Conservation (phyloP, 495 filamentous ascomycete genomes). For the Astrothelium macrocarpum region DNA sequence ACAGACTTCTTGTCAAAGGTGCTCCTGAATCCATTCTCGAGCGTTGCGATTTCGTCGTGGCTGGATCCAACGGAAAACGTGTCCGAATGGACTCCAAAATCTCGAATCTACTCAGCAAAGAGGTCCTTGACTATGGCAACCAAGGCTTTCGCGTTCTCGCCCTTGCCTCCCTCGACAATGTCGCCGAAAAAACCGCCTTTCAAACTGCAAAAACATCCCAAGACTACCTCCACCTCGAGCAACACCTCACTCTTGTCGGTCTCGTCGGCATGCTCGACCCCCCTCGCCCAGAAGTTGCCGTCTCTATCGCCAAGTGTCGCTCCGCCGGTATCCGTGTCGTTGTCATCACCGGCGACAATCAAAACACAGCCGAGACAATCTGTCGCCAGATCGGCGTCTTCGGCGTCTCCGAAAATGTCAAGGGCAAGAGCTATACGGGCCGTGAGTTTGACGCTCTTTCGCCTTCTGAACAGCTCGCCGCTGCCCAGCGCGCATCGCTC, state of each 20-base stretch:
- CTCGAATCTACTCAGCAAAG: slow-evolving; percentile 54
- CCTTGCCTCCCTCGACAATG: slow-evolving; percentile 67
- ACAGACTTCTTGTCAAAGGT: slow-evolving; percentile 90
- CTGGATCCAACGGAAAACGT: slow-evolving; percentile 65
- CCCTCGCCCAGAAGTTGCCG: slow-evolving; percentile 84
- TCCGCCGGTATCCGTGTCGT: slow-evolving; percentile 93
- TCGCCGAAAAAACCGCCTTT: slow-evolving; percentile 55
- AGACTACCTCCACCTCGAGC: slow-evolving; percentile 80
- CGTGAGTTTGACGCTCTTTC: slow-evolving; percentile 85
- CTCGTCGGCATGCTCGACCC: slow-evolving; percentile 97
- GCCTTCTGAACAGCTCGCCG: slow-evolving; percentile 67
- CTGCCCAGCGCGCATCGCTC: slow-evolving; percentile 74
- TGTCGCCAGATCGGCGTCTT: slow-evolving; percentile 97
- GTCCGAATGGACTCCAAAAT: slow-evolving; percentile 61
- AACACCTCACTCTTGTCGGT: slow-evolving; percentile 86
- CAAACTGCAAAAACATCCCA: slow-evolving; percentile 66
- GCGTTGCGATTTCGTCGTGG: slow-evolving; percentile 69
- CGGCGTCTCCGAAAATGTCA: slow-evolving; percentile 66
- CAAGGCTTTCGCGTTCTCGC: slow-evolving; percentile 91
- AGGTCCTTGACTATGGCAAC: slow-evolving; percentile 84
- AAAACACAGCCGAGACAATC: slow-evolving; percentile 93
- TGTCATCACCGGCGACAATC: slow-evolving; percentile 97
- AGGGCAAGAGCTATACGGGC: slow-evolving; percentile 89
- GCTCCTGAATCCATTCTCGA: slow-evolving; percentile 91
- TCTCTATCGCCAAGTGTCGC: slow-evolving; percentile 77